phyloP scores from a whole-genome alignment of 306 rosid genomes.

The Quillaja saponaria region DNA sequence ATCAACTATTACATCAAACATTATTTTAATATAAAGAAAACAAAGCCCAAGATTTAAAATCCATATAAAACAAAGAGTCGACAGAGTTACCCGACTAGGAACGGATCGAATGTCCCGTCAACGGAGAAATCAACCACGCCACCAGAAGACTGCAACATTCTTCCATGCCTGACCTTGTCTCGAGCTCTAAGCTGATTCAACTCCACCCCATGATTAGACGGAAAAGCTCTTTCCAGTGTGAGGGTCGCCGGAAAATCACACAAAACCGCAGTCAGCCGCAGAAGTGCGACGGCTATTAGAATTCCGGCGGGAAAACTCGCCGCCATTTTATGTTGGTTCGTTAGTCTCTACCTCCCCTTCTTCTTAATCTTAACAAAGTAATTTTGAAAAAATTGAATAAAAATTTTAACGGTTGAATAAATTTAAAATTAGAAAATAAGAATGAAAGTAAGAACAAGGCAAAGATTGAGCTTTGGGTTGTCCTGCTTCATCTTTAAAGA shows the following conservation, averaged over 20 bases:
- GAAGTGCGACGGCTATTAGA: conserved; percentile 28
- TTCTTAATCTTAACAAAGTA: neutral
- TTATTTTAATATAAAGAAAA: neutral
- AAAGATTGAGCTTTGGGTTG: conserved; percentile 7
- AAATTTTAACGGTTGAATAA: neutral
- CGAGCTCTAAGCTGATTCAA: conserved; percentile 64
- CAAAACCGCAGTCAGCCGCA: conserved; percentile 31
- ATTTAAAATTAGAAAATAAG: conserved; percentile 29
- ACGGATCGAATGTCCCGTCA: conserved; percentile 79
- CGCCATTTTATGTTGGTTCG: conserved; percentile 40
- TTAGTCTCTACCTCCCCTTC: neutral
- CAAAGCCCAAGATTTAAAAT: conserved; percentile 3
- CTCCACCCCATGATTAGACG: conserved; percentile 65
- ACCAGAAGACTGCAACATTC: conserved; percentile 67
- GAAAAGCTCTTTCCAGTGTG: conserved; percentile 80
- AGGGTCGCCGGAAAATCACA: conserved; percentile 58
- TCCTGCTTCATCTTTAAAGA: conserved; percentile 22
- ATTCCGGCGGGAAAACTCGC: conserved; percentile 26
- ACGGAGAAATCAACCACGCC: conserved; percentile 75
- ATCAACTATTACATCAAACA: conserved; percentile 1
- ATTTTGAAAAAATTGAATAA: neutral
- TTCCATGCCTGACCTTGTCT: conserved; percentile 69
- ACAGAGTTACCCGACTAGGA: conserved; percentile 69
- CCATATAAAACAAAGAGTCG: neutral
- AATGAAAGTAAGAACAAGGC: conserved; percentile 26